Percentiles rank a stretch among this genome's conserved stretches.
phyloP scores from a whole-genome alignment of 192 early-diverging fungal species.

The Coemansia sp. region DNA sequence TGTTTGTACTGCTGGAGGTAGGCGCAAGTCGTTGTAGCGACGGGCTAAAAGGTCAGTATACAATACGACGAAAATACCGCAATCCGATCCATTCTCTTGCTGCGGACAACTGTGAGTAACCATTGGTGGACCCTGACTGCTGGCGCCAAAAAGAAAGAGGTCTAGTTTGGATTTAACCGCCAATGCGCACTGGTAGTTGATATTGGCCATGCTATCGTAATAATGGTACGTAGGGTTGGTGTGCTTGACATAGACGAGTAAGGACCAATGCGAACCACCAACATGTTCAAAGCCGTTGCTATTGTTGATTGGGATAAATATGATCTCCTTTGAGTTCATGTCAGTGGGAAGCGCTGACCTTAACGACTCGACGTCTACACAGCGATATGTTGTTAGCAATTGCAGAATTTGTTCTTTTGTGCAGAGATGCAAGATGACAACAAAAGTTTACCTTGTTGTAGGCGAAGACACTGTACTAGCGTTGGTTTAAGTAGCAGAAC shows the following conservation, averaged over 20 bases:
- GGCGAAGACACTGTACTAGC: constrained; percentile 28
- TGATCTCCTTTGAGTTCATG: constrained; percentile 17
- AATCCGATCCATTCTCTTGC: constrained; percentile 52
- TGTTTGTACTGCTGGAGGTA: not conserved
- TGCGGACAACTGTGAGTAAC: constrained; percentile 53
- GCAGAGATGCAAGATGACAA: not conserved
- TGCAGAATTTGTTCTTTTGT: too few relatives aligned
- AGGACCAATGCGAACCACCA: constrained; percentile 8
- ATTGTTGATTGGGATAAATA: constrained; percentile 43
- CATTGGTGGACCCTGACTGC: constrained; percentile 14
- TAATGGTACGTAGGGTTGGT: constrained; percentile 35
- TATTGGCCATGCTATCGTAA: constrained; percentile 53
- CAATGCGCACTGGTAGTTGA: constrained; percentile 36
- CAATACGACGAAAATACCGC: constrained; percentile 50
- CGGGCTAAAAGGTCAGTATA: constrained; percentile 49
- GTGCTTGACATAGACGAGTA: not conserved
- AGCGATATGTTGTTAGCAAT: not conserved
- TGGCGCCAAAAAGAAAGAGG: not conserved
- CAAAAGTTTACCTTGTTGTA: constrained; percentile 2
- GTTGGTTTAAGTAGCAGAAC: constrained; percentile 47
- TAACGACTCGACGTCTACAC: constrained; percentile 13
- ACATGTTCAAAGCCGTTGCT: constrained; percentile 13
- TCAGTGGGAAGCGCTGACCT: constrained; percentile 20
- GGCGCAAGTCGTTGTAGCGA: constrained; percentile 39
- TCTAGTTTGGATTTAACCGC: constrained; percentile 20